Evolutionary conservation across 2,329 filamentous ascomycete genomes (phyloP), one percentile per base, ranked within the genome.

Genomic region (Niveomyces coronatus): DNA sequence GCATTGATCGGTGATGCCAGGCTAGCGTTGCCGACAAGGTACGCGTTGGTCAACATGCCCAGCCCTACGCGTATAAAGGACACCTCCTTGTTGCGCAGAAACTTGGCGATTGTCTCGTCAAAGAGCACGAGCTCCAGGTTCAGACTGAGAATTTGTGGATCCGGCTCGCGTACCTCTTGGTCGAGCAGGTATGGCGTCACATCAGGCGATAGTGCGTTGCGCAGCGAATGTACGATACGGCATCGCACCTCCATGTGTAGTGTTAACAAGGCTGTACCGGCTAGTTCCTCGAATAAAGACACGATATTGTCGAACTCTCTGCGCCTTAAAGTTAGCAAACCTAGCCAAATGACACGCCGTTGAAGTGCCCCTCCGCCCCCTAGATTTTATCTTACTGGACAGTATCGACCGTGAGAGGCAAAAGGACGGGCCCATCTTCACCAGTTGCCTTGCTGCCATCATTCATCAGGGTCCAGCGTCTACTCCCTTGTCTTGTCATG

Each of bases 201-300:
- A 53, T 62, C 70, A 46, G 65, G 78, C 35, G 70, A 86, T 49
- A 71, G 69, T 41, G 70, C 77, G 44, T 64, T 72, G 57, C 67
- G 61, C 28, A 98, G 71, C 45, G 88, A 86, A 54, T 88, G 77
- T 26, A 94, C 74, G 47, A 93, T 80, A 35, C 86, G 85, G 53
- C 83, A 86, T 32, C 91, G 81, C 34, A 93, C 76, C 57, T 95
- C 87, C 57, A 93, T 76, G 54, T 96, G 88, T 4, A 98, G 66
- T 0, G 86, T 94, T 18, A 93, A 69, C 3, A 96, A 74, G 29
- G 88, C 79, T 3, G 79, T 86, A 14, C 74, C 71, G 18, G 84
- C 84, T 26, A 98, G 78, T 45, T 85, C 75, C 43, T 85, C 81
- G 58, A 89, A 91, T 2, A 85, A 88, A 16, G 79, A 71, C 9